A percentile compares a stretch with the other conserved stretches of the same genome.
Evolutionary conservation across 2,329 filamentous ascomycete species (phyloP).

Genomic region (Aspergillus spinulosporus): DNA sequence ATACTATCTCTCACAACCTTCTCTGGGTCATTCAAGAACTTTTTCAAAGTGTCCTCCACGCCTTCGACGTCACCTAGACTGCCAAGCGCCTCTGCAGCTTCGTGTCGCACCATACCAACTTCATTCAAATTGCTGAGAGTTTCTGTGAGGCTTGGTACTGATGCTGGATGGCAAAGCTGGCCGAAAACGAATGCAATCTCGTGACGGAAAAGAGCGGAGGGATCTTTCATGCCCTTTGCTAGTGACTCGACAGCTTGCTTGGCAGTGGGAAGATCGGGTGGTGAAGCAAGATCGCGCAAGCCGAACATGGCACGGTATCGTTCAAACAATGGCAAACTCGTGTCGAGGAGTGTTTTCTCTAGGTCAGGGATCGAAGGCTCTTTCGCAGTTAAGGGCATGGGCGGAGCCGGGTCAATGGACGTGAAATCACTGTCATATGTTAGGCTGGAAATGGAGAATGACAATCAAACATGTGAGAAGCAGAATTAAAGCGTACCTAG

Average conservation of each 20-base stretch:
- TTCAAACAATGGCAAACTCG: constrained; percentile 76
- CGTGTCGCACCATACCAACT: constrained; percentile 94
- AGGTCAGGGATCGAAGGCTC: constrained; percentile 70
- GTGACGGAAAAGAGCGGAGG: constrained; percentile 91
- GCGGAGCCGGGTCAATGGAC: constrained; percentile 92
- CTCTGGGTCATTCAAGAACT: constrained; percentile 86
- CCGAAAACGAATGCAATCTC: constrained; percentile 99
- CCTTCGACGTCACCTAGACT: constrained; percentile 91
- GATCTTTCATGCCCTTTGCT: constrained; percentile 79
- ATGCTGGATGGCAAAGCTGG: constrained; percentile 93
- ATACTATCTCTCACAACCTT: constrained; percentile 93
- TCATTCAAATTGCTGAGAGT: constrained; percentile 78
- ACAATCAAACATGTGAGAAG: constrained; percentile 14
- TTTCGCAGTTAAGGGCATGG: constrained; percentile 68
- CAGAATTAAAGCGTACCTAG: constrained; percentile 61
- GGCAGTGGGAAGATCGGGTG: constrained; percentile 85
- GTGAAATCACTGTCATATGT: constrained; percentile 73
- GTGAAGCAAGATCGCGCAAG: constrained; percentile 89
- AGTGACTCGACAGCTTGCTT: constrained; percentile 83
- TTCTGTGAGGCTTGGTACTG: constrained; percentile 81
- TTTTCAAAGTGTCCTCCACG: constrained; percentile 80
- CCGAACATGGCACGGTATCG: constrained; percentile 98
- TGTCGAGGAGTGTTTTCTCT: constrained; percentile 75
- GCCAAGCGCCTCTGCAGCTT: constrained; percentile 93
- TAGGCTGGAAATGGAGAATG: constrained; percentile 28